Evolutionary conservation across 768 basidiomycete genomes (phyloP), one percentile per base, ranked within the genome.

Genomic region (Lactarius psammicola): DNA sequence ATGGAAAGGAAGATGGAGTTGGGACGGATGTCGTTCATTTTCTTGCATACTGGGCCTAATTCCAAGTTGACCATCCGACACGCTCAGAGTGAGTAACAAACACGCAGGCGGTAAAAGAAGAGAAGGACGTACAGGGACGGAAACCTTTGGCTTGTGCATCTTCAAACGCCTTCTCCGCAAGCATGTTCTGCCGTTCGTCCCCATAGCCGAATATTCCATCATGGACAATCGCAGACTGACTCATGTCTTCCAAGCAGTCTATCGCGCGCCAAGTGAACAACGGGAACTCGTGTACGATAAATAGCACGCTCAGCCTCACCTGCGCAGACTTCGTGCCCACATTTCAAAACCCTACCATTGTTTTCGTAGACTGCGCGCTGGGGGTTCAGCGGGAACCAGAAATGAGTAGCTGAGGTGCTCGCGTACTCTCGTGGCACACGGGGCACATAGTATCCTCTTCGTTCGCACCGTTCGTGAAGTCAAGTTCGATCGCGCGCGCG

Each of bases 241-340:
- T 78, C 34, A 87, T 72, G 51, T 85, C 82, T 8, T 82, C 74
- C n/a, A 83, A 71, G 68, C 87, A 88, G 56, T 87, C 87, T 84
- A 60, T 33, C 17, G 36, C 36, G 51, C 15, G 36, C 23, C 34
- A 33, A 13, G 68, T 17, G 10, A 30, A 56, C 30, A 46, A 20
- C 26, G n/a, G 15, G 38, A 23, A 11, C 10, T 55, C 15, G 8
- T 57, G 63, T 6, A 26, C 33, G 63, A 28, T 18, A 36, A 58
- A 18, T 9, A 55, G 44, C 18, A 28, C 15, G 17, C 30, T n/a
- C 7, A n/a, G 20, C 70, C 79, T 40, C 33, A 85, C 85, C 82
- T 33, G 78, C 79, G 70, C 90, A 92, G 42, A 89, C 80, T 62
- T 86, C 84, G 69, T 92, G 89, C 0, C 83, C 80, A 70, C 92